Base-by-base conservation (phyloP, 371 early-diverging fungal species). In the Rhizopus arrhizus region DNA sequence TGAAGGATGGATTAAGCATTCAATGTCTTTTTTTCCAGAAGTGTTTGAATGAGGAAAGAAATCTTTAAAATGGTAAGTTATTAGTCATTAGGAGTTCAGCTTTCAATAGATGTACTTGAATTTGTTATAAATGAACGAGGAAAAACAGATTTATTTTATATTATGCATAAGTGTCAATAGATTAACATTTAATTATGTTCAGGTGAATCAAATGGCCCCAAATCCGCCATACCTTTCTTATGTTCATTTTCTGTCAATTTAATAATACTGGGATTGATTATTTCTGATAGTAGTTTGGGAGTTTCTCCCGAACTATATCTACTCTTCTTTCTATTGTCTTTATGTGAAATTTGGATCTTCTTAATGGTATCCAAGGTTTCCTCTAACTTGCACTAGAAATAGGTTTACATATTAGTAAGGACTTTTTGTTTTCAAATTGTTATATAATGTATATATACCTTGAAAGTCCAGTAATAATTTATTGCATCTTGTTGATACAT, bases 401-500 rank as follows among this genome's bases (percentile, higher is more conserved):
- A 58, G 13, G 32, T 49, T 40, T 58, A 58, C 50, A 58, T 40
- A 50, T 50, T 58, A 41, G 50, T 58, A 58, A 45, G 50, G n/a
- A 40, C 58, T 58, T 58, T 50, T 50, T 58, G 48, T 58, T 58
- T 58, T 58, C 36, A 58, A 58, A 40, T 58, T 58, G 29, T 50
- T 58, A 58, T 58, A 58, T 50, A 43, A 58, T 58, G 58, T 43
- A 58, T 58, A 51, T 41, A 58, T 59, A 52, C 52, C 34, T 59
- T 59, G n/a, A 59, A 51, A 59, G 59, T 43, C 59, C 59, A 59
- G 51, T 59, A 59, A 43, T 29, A 59, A 42, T 32, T 59, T 33
- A 59, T 51, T 33, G 41, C 47, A 59, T 59, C 52, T 59, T 59
- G 59, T 51, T 59, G 59, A 59, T 59, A 59, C 43, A 47, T 59